These are phyloP conservation scores for Lasiosphaeris hirsuta DNA, from an alignment of 495 filamentous ascomycete species.

Conservation along the genomic window DNA sequence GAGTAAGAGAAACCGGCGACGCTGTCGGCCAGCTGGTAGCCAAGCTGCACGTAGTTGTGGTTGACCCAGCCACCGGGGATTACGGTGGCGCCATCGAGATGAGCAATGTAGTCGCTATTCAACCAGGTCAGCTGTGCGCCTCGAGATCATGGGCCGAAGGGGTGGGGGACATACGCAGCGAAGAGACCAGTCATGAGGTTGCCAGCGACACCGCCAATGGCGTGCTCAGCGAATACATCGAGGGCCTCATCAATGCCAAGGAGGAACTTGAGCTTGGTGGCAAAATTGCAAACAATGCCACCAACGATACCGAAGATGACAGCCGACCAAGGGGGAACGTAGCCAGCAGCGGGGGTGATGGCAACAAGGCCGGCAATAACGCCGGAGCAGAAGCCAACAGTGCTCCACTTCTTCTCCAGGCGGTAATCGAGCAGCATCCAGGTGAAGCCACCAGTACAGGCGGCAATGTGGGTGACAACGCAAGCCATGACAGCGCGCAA, in stretches of 20 bases:
- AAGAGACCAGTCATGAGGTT: slow-evolving; percentile 92
- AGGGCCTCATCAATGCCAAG: slow-evolving; percentile 85
- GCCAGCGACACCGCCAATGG: slow-evolving; percentile 81
- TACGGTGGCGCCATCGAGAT: slow-evolving; percentile 69
- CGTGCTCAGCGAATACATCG: slow-evolving; percentile 95
- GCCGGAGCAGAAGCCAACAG: slow-evolving; percentile 95
- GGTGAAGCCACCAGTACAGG: slow-evolving; percentile 85
- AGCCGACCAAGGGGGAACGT: slow-evolving; percentile 86
- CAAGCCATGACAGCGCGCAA: slow-evolving; percentile 78
- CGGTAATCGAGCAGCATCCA: slow-evolving; percentile 96
- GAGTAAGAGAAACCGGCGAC: slow-evolving; percentile 85
- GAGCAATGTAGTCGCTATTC: slow-evolving; percentile 71
- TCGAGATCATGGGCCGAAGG: neutral
- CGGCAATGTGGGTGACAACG: slow-evolving; percentile 69
- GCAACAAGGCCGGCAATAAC: slow-evolving; percentile 90
- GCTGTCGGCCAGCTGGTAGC: slow-evolving; percentile 87
- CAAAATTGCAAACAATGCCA: slow-evolving; percentile 86
- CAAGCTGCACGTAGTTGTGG: slow-evolving; percentile 85
- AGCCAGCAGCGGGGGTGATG: slow-evolving; percentile 90
- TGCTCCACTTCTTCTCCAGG: slow-evolving; percentile 93
- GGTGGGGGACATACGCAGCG: slow-evolving; percentile 56
- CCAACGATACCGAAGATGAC: slow-evolving; percentile 86
- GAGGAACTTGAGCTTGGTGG: slow-evolving; percentile 93
- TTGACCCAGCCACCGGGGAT: slow-evolving; percentile 90
- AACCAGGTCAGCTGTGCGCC: slow-evolving; percentile 1